Evolutionary conservation across 805 yeast genomes (phyloP), one percentile per base, ranked within the genome.

Genomic region (Cyberlindnera misumaiensis): DNA sequence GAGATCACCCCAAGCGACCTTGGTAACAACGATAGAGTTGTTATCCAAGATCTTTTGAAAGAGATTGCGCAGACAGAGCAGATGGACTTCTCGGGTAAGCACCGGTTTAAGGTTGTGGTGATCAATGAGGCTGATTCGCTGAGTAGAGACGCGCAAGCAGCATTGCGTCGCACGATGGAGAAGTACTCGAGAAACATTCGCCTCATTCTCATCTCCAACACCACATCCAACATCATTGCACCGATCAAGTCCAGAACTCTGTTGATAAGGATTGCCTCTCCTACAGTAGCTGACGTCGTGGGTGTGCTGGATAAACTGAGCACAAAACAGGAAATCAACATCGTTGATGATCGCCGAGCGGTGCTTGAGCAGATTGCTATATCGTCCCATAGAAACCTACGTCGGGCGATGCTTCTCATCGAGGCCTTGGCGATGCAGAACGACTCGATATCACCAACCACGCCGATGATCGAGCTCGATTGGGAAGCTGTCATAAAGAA

Each of bases 1-100:
- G 99, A 93, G 58, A 84, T 93, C 52, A 93, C 97, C 3, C 99
- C 99, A 7, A 76, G 93, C 43, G 98, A 93, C 62, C 82, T 93
- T 80, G 97, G 97, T 6, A 87, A 83, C 59, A 87, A 88, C 56
- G 99, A 93, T 62, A 72, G 97, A 45, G 81, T 93, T 36, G 96
- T 93, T 25, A 88, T 93, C 48, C 97, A 93, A 58, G 97, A 93
- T 53, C 64, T 93, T 44, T 70, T 93, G 50, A 93, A 93, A 53
- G 97, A 93, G 47, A 79, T 93, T 33, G 98, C 97, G 2, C 95
- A 88, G 52, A 84, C 93, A 11, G 96, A 89, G 54, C 96, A 89
- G 55, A 88, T 93, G n/a, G 96, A 89, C 57, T 80, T 84, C 52
- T 64, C 64, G 46, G 58, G 72, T 34, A 61, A 64, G 13, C 70